Base-by-base conservation (phyloP, 2,329 filamentous ascomycete species). In the Ophiostoma novo-ulmi region DNA sequence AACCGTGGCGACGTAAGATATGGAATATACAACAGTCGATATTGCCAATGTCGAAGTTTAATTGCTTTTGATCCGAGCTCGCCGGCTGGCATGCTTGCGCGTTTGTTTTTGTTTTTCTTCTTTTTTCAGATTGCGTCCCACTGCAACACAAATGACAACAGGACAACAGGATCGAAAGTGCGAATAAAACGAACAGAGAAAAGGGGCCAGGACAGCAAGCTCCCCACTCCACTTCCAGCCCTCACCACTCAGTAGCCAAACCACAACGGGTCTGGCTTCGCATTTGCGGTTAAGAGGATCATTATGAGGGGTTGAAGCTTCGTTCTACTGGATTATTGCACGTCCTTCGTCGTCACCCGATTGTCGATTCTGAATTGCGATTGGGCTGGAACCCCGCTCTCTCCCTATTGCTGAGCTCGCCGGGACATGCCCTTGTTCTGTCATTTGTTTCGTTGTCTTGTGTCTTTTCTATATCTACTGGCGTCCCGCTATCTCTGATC, bases 301-400 rank as follows among this genome's bases (percentile, higher is more conserved):
- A 31, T 31, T 35, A 61, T 35, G 55, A 26, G 55, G 55, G 44
- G 44, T 17, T 17, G 44, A n/a, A 58, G 26, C 58, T 63, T 35
- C 58, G 58, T 26, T 63, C 26, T 63, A 61, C 58, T 17, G 44
- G 17, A 58, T n/a, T 58, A 58, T 58, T 58, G 52, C 52, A 63
- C 26, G n/a, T 63, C 58, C 22, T 63, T 63, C 58, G 58, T 63
- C 58, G 58, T 63, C 58, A 63, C 58, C 26, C 58, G 58, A 36
- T 63, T 63, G 26, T 35, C 14, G 26, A 17, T 35, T 35, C 13
- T 35, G 55, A 14, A 58, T 58, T 58, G 52, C 22, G 13, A 26
- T 35, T 66, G 63, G 52, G 63, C 63, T 39, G 20, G 63, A 66
- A 66, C 63, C 63, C 63, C 65, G 65, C 39, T 52, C 65, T 48